These are phyloP conservation scores for Parathielavia hyrcaniae DNA, from an alignment of 495 filamentous ascomycete genomes.

Conservation along the genomic window DNA sequence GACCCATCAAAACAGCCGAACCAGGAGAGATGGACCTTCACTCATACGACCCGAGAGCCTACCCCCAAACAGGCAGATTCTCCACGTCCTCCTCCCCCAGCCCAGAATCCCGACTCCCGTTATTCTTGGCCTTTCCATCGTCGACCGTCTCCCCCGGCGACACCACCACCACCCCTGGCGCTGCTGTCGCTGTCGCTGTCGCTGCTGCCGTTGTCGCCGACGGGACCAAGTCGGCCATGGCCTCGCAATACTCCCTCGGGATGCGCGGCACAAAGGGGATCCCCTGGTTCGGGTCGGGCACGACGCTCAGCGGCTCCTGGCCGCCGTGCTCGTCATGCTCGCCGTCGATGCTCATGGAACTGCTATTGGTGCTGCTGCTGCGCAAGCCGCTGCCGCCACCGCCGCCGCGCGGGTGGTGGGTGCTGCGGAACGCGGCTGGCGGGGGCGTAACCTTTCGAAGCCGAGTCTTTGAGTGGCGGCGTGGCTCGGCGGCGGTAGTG, in stretches of 20 bases:
- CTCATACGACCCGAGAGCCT: no score
- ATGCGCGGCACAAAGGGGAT: conserved; percentile 35
- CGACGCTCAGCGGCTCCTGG: conserved; percentile 25
- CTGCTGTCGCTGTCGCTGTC: neutral
- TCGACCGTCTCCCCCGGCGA: neutral
- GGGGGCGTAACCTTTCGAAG: conserved; percentile 3
- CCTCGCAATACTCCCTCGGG: conserved; percentile 15
- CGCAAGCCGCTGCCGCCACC: no score
- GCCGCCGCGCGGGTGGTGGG: conserved; percentile 8
- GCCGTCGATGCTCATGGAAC: neutral
- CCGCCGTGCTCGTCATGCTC: neutral
- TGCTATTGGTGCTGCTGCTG: neutral
- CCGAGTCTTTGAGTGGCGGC: neutral
- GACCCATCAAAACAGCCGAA: neutral
- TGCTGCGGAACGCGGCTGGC: neutral
- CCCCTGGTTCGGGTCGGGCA: conserved; percentile 36
- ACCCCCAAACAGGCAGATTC: conserved; percentile 16
- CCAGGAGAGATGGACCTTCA: neutral
- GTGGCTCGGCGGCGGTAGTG: neutral
- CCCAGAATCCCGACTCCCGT: conserved; percentile 7
- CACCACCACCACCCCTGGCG: neutral
- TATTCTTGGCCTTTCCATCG: neutral
- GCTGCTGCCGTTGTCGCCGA: conserved; percentile 1
- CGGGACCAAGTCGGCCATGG: neutral
- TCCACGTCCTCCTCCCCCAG: conserved; percentile 16